phyloP scores from a whole-genome alignment of 1,284 basidiomycete species.

The Termitomyces sp. region DNA sequence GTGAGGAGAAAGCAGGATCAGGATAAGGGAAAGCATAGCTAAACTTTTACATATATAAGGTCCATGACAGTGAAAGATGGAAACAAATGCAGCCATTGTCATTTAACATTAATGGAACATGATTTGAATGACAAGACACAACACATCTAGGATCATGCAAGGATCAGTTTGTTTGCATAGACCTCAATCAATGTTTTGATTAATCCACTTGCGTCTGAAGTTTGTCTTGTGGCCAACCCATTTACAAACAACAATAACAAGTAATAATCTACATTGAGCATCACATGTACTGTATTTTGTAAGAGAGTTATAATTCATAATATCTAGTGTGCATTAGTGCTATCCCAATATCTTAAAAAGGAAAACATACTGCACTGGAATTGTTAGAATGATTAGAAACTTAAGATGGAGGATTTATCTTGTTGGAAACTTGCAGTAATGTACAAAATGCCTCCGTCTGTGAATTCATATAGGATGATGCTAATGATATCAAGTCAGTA shows the following conservation, averaged over 20 bases:
- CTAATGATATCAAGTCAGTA: conserved; percentile 9
- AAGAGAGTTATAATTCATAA: too few relatives aligned
- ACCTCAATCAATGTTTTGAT: not conserved
- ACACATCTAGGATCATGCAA: not conserved
- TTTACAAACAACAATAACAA: too few relatives aligned
- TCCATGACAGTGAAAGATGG: not conserved
- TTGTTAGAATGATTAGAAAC: not conserved
- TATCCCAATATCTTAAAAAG: too few relatives aligned
- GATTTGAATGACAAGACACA: not conserved
- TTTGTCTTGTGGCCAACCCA: too few relatives aligned
- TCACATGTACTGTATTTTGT: too few relatives aligned
- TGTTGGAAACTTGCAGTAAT: conserved; percentile 78
- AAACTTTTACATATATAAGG: not conserved
- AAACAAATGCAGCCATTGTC: not conserved
- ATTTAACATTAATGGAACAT: not conserved
- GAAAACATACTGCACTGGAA: too few relatives aligned
- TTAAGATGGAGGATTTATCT: conserved; percentile 48
- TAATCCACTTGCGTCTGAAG: too few relatives aligned
- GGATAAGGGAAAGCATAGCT: not conserved
- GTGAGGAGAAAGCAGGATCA: not conserved
- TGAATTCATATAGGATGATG: conserved; percentile 74
- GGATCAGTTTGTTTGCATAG: not conserved
- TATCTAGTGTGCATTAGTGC: too few relatives aligned
- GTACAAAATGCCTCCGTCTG: conserved; percentile 86
- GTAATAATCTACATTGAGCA: too few relatives aligned